These are phyloP conservation scores for Mangifera indica DNA, from an alignment of 345 rosid genomes.

Conservation along the genomic window DNA sequence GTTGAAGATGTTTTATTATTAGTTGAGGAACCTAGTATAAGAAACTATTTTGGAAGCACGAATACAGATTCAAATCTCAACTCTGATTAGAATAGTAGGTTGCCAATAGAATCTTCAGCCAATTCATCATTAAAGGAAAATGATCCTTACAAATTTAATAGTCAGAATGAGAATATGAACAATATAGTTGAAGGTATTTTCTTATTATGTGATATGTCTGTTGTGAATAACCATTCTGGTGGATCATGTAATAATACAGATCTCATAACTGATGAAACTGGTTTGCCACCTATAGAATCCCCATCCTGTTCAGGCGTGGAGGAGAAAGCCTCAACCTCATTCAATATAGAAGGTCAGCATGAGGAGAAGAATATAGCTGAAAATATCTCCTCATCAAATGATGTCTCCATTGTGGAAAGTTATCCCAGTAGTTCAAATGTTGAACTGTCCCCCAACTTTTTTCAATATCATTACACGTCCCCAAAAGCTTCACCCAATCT, in stretches of 20 bases:
- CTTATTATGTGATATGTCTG: background rate
- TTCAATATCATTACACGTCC: constrained; percentile 22
- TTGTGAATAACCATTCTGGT: constrained; percentile 3
- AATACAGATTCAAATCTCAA: constrained; percentile 28
- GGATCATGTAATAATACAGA: background rate
- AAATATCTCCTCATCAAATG: constrained; percentile 13
- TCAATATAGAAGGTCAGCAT: constrained; percentile 24
- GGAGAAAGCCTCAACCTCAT: constrained; percentile 6
- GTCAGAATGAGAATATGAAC: constrained; percentile 17
- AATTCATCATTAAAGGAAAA: constrained; percentile 40
- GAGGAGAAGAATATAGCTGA: constrained; percentile 27
- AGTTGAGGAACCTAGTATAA: constrained; percentile 16
- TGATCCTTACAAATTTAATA: constrained; percentile 11
- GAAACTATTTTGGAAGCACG: constrained; percentile 14
- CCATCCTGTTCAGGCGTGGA: constrained; percentile 20
- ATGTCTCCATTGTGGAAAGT: constrained; percentile 15
- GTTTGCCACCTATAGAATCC: constrained; percentile 23
- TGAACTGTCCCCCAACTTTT: constrained; percentile 20
- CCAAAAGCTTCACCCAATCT: constrained; percentile 28
- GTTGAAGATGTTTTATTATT: constrained; percentile 25
- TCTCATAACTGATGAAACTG: constrained; percentile 4
- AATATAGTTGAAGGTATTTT: constrained; percentile 19
- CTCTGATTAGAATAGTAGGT: constrained; percentile 12
- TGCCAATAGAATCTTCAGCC: constrained; percentile 25
- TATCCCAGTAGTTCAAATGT: constrained; percentile 17